Percentiles rank a stretch among this genome's conserved stretches.
These are phyloP conservation scores for Fusarium nelsonii DNA, from an alignment of 2,329 filamentous ascomycete genomes.

Conservation along the genomic window DNA sequence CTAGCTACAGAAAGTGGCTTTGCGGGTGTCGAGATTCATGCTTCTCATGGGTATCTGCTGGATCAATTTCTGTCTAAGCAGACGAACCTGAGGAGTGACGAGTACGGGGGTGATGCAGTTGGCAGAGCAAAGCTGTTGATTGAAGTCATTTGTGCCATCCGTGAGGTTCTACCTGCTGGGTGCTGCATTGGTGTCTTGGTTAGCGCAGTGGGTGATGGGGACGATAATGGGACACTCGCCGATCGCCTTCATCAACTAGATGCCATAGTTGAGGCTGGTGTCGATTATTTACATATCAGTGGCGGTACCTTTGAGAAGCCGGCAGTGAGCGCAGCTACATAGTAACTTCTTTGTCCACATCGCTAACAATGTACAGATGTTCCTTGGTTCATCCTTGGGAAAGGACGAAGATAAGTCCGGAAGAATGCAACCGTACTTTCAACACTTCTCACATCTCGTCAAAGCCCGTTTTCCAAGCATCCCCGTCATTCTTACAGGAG, in stretches of 20 bases:
- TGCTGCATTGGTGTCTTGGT: not conserved
- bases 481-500: not conserved
- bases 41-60: not conserved
- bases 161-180: not conserved
- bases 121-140: not conserved
- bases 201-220: not conserved
- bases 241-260: not conserved
- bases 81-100: not conserved
- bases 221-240: not conserved
- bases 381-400: not conserved
- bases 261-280: not conserved
- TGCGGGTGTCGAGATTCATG: not conserved
- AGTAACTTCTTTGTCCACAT: too few relatives aligned
- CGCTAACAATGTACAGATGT: not conserved
- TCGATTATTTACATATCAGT: not conserved
- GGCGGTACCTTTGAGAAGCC: not conserved
- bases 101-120: not conserved
- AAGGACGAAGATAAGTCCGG: not conserved
- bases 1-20: not conserved
- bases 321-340: not conserved
- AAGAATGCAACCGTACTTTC: not conserved
- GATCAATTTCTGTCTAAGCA: not conserved
- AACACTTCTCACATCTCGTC: not conserved
- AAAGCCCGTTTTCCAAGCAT: not conserved
- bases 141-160: not conserved